Conservation (phyloP, 257 asterid genomes). For the Paraleonurus japonicus region DNA sequence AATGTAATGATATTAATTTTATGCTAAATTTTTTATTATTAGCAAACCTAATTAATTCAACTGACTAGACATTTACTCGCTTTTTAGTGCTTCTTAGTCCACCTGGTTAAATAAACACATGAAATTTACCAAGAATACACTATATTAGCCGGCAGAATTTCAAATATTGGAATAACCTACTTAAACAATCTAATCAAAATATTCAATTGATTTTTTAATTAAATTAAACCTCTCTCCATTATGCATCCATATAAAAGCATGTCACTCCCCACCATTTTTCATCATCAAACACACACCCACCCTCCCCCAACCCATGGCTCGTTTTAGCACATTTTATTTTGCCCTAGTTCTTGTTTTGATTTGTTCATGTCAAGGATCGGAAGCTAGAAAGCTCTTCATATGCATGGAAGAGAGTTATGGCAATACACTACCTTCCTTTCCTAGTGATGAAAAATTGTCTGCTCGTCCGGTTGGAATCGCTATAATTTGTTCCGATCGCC, state of each 20-base stretch:
- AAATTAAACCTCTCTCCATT: too few relatives aligned
- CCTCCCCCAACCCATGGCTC: neutral
- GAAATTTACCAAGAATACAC: neutral
- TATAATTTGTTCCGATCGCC: neutral
- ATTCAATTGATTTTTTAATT: too few relatives aligned
- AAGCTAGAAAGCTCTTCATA: conserved; percentile 18
- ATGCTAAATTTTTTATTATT: too few relatives aligned
- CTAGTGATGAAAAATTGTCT: neutral
- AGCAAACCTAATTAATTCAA: too few relatives aligned
- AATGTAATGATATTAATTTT: too few relatives aligned
- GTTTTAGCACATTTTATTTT: neutral
- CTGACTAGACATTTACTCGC: too few relatives aligned
- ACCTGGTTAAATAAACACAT: too few relatives aligned
- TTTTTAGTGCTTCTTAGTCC: too few relatives aligned
- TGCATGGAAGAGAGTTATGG: neutral
- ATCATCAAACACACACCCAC: neutral
- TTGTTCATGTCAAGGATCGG: neutral
- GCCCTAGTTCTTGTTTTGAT: conserved; percentile 7
- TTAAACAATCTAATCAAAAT: neutral
- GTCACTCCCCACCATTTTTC: neutral
- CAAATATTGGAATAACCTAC: neutral
- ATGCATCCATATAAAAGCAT: neutral
- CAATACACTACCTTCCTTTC: neutral
- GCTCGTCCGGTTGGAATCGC: too few relatives aligned
- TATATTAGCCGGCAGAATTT: neutral